phyloP scores from a whole-genome alignment of 176 grass and related monocot species.

The Carex kokanica region DNA sequence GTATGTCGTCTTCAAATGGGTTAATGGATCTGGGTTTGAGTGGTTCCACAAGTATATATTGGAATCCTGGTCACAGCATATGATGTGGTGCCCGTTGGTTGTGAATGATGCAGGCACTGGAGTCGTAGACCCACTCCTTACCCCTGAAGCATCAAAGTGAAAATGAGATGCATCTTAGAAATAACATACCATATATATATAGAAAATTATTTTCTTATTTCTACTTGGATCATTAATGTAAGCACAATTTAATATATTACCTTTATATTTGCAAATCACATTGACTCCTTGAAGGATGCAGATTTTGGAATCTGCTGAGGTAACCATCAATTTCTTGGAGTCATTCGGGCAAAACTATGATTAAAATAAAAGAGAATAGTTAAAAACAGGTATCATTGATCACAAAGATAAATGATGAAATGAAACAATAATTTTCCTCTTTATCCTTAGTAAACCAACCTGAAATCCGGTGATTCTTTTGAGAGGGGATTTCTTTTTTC shows the following conservation, averaged over 20 bases:
- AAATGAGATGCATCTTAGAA: conserved; percentile 5
- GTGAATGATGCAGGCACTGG: conserved; percentile 68
- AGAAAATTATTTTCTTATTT: conserved; percentile 6
- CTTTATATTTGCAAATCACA: conserved; percentile 82
- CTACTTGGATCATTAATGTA: neutral
- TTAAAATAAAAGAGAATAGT: conserved; percentile 17
- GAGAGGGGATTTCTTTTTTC: conserved; percentile 68
- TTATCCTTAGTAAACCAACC: conserved; percentile 43
- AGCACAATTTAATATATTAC: conserved; percentile 39
- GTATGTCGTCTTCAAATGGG: conserved; percentile 58
- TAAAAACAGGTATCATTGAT: conserved; percentile 18
- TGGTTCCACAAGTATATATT: conserved; percentile 80
- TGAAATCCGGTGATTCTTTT: conserved; percentile 79
- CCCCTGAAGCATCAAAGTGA: conserved; percentile 42
- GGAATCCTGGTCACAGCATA: conserved; percentile 71
- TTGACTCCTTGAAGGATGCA: conserved; percentile 62
- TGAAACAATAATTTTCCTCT: neutral
- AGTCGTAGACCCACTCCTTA: conserved; percentile 39
- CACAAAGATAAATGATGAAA: neutral
- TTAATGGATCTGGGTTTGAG: conserved; percentile 43
- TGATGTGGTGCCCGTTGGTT: conserved; percentile 57
- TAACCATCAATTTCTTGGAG: conserved; percentile 65
- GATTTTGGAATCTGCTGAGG: conserved; percentile 80
- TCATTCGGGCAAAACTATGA: conserved; percentile 73
- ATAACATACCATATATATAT: neutral